phyloP scores from a whole-genome alignment of 163 green algal species.

The Volvox carteri region DNA sequence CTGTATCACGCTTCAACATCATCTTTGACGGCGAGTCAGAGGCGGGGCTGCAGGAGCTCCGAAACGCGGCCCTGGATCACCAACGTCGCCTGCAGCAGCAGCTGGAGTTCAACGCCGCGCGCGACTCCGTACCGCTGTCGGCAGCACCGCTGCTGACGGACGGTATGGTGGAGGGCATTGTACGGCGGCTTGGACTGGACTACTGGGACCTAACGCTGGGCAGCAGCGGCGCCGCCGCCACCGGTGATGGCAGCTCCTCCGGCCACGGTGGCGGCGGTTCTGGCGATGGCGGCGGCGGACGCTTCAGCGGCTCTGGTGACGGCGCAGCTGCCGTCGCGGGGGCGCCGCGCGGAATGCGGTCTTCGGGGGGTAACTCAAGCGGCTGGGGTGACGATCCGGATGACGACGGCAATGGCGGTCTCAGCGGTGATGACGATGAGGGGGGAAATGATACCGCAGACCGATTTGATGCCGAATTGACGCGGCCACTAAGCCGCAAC shows the following conservation, averaged over 20 bases:
- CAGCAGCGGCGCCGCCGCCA: background rate
- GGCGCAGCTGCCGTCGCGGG: background rate
- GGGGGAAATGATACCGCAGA: background rate
- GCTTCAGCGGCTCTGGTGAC: background rate
- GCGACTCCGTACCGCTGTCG: constrained; percentile 41
- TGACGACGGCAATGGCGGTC: background rate
- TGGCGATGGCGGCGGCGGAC: background rate
- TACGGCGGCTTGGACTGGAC: constrained; percentile 31
- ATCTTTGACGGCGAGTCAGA: constrained; percentile 63
- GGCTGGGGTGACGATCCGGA: background rate
- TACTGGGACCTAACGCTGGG: constrained; percentile 29
- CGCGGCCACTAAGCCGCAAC: background rate
- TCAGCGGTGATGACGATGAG: background rate
- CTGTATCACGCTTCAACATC: constrained; percentile 66
- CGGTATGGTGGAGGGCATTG: constrained; percentile 29
- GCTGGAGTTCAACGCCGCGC: constrained; percentile 51
- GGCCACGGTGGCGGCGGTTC: background rate
- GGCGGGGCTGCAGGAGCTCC: constrained; percentile 41
- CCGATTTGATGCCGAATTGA: background rate
- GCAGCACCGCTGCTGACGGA: constrained; percentile 43
- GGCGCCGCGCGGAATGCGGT: background rate
- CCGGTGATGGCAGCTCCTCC: background rate
- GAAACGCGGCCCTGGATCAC: constrained; percentile 43
- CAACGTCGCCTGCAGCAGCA: constrained; percentile 51
- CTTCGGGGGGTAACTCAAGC: background rate